phyloP scores from a whole-genome alignment of 208 protist genomes.

The Polymyxa betae region DNA sequence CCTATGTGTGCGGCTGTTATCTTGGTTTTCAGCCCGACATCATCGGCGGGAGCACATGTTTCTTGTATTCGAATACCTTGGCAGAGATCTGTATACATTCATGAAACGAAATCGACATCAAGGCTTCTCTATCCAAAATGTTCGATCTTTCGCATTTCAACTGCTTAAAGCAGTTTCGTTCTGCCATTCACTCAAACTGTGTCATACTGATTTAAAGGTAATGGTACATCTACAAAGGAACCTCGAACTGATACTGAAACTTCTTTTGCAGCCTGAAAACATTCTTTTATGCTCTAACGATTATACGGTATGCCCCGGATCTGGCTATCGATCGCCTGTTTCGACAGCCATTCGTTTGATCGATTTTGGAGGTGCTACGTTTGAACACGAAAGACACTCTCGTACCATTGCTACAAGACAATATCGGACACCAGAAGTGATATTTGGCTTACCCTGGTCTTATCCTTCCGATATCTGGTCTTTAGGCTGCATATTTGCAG shows the following conservation, averaged over 20 bases:
- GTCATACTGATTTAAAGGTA: conserved; percentile 61
- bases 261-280: conserved; percentile 44
- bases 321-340: not conserved
- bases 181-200: conserved; percentile 56
- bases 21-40: conserved; percentile 33
- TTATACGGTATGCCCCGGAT: not conserved
- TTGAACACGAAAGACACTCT: conserved; percentile 59
- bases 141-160: conserved; percentile 46
- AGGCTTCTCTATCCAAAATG: conserved; percentile 38
- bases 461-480: conserved; percentile 65
- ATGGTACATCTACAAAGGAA: too few species aligned
- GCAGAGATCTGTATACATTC: conserved; percentile 54
- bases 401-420: conserved; percentile 58
- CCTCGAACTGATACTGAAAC: too few species aligned
- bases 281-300: conserved; percentile 42
- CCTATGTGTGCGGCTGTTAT: conserved; percentile 54
- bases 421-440: conserved; percentile 60
- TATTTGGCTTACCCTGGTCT: conserved; percentile 56
- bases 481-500: conserved; percentile 61
- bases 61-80: conserved; percentile 58
- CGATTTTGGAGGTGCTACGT: conserved; percentile 61
- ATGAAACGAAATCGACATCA: conserved; percentile 48
- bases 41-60: conserved; percentile 48
- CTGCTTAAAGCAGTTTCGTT: conserved; percentile 56
- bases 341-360: conserved; percentile 52